These are phyloP conservation scores for Phytophthora chlamydospora DNA, from an alignment of 352 stramenopile species.

Conservation along the genomic window DNA sequence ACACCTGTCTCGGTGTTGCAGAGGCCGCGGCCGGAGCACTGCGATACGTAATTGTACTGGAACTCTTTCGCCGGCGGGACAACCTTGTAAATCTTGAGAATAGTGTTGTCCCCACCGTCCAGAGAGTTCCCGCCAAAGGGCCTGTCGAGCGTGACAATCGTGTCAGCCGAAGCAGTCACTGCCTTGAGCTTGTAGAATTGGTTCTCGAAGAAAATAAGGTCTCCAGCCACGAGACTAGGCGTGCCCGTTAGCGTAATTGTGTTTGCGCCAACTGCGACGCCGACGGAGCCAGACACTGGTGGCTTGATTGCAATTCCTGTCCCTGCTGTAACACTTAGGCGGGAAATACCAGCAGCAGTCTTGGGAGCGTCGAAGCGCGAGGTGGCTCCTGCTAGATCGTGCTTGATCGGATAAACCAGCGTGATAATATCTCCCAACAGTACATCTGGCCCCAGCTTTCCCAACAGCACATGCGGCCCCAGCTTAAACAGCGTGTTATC, in stretches of 20 bases:
- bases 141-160: conserved; percentile 40
- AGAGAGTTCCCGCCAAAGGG: conserved; percentile 49
- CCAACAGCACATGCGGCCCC: conserved; percentile 24
- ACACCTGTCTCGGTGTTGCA: conserved; percentile 69
- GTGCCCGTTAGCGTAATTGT: conserved; percentile 10
- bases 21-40: conserved; percentile 77
- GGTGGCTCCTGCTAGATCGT: conserved; percentile 22
- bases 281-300: background rate
- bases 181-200: conserved; percentile 55
- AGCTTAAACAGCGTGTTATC: conserved; percentile 30
- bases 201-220: conserved; percentile 68
- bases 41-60: conserved; percentile 74
- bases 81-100: conserved; percentile 39
- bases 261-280: conserved; percentile 17
- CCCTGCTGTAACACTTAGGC: background rate
- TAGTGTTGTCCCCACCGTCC: conserved; percentile 16
- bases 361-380: conserved; percentile 24
- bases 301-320: background rate
- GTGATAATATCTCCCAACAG: conserved; percentile 29
- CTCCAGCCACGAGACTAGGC: conserved; percentile 13
- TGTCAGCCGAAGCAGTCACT: conserved; percentile 4
- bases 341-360: background rate
- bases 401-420: conserved; percentile 36
- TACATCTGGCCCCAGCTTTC: conserved; percentile 24
- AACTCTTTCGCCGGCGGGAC: conserved; percentile 31